Evolutionary conservation across 2,329 filamentous ascomycete species (phyloP).

Genomic region (Thielaviopsis punctulata): DNA sequence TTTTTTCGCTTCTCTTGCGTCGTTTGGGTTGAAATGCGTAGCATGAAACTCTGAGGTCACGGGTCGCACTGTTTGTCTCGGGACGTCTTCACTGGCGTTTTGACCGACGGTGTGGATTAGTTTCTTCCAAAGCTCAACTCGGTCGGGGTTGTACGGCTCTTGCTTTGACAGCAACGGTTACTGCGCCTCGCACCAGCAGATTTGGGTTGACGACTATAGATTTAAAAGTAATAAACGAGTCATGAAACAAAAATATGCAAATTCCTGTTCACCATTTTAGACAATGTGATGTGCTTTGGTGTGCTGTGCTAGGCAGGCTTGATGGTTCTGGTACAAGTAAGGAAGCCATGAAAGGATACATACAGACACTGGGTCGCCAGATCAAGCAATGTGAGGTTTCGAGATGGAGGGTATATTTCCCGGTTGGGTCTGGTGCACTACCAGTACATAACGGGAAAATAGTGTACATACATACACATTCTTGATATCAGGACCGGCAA

Average conservation of each 20-base stretch:
- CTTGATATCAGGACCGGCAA: neutral
- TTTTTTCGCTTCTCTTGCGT: constrained; percentile 9
- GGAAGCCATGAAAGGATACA: neutral
- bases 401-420: neutral
- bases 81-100: constrained; percentile 1
- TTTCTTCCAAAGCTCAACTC: neutral
- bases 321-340: neutral
- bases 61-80: neutral
- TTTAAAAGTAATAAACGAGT: neutral
- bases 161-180: neutral
- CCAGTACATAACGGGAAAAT: too few species aligned
- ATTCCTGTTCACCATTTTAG: too few species aligned
- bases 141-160: neutral
- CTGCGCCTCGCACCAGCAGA: neutral
- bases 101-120: neutral
- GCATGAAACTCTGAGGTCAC: neutral
- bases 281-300: neutral
- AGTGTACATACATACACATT: neutral
- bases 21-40: neutral
- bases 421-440: too few species aligned
- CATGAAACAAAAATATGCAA: neutral
- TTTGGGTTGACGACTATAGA: neutral
- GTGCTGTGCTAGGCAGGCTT: neutral
- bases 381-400: neutral
- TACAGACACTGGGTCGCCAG: neutral